Evolutionary conservation across 495 filamentous ascomycete genomes (phyloP), one percentile per base, ranked within the genome.

Genomic region (Glutinoglossum americanum): DNA sequence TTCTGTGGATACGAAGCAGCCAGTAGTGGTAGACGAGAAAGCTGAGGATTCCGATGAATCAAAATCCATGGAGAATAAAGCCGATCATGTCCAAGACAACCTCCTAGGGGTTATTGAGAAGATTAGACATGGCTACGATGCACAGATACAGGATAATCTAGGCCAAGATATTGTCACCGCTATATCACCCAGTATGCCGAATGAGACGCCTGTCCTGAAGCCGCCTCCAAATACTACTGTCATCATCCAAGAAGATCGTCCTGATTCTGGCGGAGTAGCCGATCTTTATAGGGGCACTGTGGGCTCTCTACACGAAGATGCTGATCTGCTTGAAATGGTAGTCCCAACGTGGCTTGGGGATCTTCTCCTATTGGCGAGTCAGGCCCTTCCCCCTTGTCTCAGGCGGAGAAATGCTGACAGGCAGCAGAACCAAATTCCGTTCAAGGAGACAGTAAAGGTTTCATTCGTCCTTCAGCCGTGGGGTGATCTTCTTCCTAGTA

Each of bases 341-440:
- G 88, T 83, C 30, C 92, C 92, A 5, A 81, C 82, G 66, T 98
- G 92, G 92, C 73, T 98, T 23, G 88, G 85, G 35, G 90, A 97
- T 60, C 74, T 94, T n/a, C 69, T 98, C 21, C 71, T 98, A 37
- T 76, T 78, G 66, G 84, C 86, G 72, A 59, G 66, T 64, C 9
- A 2, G 17, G 37, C 21, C 57, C 53, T 26, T 21, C 41, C 26
- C n/a, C 4, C 0, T 25, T 37, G 30, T 41, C 45, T 33, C 19
- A 10, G 15, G 57, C 8, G 27, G 13, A 0, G 21, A 51, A 13
- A 35, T 49, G 21, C 33, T 64, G 61, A 60, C 8, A 19, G n/a
- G 41, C 64, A 68, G 57, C 60, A 87, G 77, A 95, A 96, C 65
- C 76, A 79, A 68, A 78, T 85, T 19, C 88, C 89, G 0, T 65